Evolutionary conservation across 2,329 filamentous ascomycete genomes (phyloP), one percentile per base, ranked within the genome.

Genomic region (Fusarium metavorans): DNA sequence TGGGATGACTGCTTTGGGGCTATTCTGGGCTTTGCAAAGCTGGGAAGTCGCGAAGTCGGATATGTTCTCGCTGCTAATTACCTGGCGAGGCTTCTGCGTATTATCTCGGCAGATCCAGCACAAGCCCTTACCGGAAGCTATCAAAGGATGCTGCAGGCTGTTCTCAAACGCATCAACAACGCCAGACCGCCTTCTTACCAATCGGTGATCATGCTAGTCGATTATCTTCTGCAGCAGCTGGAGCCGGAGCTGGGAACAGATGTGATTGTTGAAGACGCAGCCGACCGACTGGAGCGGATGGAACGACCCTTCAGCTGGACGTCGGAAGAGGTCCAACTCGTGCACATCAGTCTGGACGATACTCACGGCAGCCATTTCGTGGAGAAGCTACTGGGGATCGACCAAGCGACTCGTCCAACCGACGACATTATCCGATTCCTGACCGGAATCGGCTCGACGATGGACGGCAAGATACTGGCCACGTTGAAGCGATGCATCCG

Each of bases 1-100:
- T 97, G 94, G 94, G 89, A 92, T 48, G 93, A 96, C 77, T 92
- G 92, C 67, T 96, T 96, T 79, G 88, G 89, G 14, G 87, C 93
- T n/a, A 85, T 95, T 71, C 79, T 88, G n/a, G 85, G 85, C n/a
- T 92, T 95, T 78, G 90, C 91, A 16, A 86, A 84, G 54, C 82
- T 94, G 64, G 92, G 93, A 1, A 82, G 85, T 4, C 80, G 86
- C 6, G 92, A 94, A 80, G 85, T 88, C 23, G 84, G 85, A 2
- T 79, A 88, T 7, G 84, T 95, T 27, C 84, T 95, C 27, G 88
- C 90, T 13, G 84, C 87, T 35, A 88, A 89, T 27, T 93, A 91
- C 75, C 84, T 95, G 23, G 79, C 84, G 45, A 90, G 86, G 72
- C 85, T 90, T 32, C 70, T 94, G 34, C 86, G 88, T 72, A 88